Base-by-base conservation (phyloP, 257 asterid species). In the Marsdenia floribunda region DNA sequence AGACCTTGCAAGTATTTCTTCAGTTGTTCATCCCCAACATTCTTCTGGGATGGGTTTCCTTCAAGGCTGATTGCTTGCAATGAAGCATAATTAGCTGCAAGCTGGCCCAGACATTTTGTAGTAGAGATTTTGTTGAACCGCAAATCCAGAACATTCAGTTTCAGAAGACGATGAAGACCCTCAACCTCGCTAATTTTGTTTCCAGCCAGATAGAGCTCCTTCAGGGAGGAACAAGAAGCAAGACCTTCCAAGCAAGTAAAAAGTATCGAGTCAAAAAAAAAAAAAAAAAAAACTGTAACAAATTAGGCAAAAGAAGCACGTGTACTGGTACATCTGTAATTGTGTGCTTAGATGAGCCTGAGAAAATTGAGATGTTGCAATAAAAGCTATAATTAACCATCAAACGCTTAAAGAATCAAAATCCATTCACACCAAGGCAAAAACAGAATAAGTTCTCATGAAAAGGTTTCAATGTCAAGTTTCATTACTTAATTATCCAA, bases 91-190 rank as follows among this genome's bases (percentile, higher is more conserved):
- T 95, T 95, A 68, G 98, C 96, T 2, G 98, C 99, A n/a, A 95
- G 96, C 78, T 95, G 99, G 42, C 98, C 98, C 12, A 92, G 94
- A 61, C 96, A 83, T 83, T 95, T 95, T 78, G 96, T 69, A 49
- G 96, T 90, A 10, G 99, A 90, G 74, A 95, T 88, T 88, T 92
- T 95, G 94, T 92, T 95, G 91, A 87, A 95, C 63, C 99, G 90
- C 70, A 95, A 50, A 81, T 95, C 99, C 42, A 92, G 86, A 72
- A 95, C 94, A 24, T 81, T 86, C 77, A 95, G 75, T 77, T 95
- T 95, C 55, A 95, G 89, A 67, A 92, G 96, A 74, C 98, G 96
- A 87, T 95, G 99, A 75, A 95, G 98, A 50, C 99, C 99, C 86
- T 92, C 99, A 12, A 92, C 96, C 83, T 92, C 99, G 12, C 97